Base-by-base conservation (phyloP, 306 rosid genomes). In the Trifolium repens region DNA sequence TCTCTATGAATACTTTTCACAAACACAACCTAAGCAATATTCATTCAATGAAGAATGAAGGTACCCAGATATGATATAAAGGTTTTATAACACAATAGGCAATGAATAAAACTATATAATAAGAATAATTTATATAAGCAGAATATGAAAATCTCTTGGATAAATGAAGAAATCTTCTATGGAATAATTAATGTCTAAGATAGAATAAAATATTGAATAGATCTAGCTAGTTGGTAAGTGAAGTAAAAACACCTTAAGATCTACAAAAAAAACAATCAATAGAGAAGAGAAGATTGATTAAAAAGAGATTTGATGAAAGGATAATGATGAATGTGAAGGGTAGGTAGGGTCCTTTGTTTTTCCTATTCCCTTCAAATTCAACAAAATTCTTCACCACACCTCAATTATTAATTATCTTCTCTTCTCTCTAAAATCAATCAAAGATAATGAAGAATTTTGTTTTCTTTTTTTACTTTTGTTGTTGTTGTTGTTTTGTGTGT, bases 351-450 rank as follows among this genome's bases (percentile, higher is more conserved):
- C 72, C 34, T 32, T 32, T 32, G 35, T 66, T 66, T 66, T 13
- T 19, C 82, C 83, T 77, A 66, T 83, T 54, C 9, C 63, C 86
- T 43, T 34, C 70, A 65, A 65, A 65, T 65, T 22, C 87, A 73
- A 78, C 77, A 83, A 63, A 58, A 85, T 47, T 84, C 87, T 83
- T 83, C 89, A 73, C 85, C 84, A 74, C 79, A 77, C 78, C 82
- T 80, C 86, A 83, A 80, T 75, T 76, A 84, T 81, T 71, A 76
- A 61, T 61, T 32, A 61, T 37, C 34, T 73, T 39, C 39, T 71
- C 57, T 39, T 24, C 65, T 76, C 79, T 76, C 75, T 62, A 77
- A 82, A 42, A 22, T 17, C 16, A 67, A 80, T 79, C 88, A 80
- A 67, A 59, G 79, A 85, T 22, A 68, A 58, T 26, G 39, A 58